Evolutionary conservation across 169 alveolate genomes (phyloP).

Genomic region (Eimeria acervulina): DNA sequence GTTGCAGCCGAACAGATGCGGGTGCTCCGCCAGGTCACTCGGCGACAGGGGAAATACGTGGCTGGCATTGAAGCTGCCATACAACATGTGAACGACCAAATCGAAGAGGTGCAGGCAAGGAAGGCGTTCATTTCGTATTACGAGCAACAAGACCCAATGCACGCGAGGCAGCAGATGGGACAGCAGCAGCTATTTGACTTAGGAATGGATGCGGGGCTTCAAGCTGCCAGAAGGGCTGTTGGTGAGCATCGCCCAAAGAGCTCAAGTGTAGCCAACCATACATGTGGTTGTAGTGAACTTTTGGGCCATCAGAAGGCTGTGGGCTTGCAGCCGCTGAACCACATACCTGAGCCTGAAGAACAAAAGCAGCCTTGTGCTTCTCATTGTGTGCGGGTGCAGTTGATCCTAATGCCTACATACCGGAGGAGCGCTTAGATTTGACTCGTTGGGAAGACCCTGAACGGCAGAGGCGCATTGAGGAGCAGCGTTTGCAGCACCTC

Average conservation of each 20-base stretch:
- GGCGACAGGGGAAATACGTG: constrained; percentile 58
- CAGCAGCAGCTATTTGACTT: constrained; percentile 64
- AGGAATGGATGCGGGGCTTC: constrained; percentile 64
- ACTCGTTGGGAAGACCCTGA: constrained; percentile 43
- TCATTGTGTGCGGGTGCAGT: neutral
- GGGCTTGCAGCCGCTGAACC: neutral
- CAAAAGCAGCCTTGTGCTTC: neutral
- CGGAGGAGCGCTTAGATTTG: constrained; percentile 11
- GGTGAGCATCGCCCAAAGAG: constrained; percentile 19
- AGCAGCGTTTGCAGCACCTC: constrained; percentile 60
- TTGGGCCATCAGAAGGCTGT: neutral
- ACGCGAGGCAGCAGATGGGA: constrained; percentile 57
- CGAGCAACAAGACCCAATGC: constrained; percentile 57
- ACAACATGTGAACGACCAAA: constrained; percentile 64
- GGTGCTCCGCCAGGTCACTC: constrained; percentile 54
- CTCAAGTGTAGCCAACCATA: neutral
- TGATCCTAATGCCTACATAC: constrained; percentile 60
- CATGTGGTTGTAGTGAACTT: neutral
- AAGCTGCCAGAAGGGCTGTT: constrained; percentile 47
- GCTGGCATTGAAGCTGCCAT: constrained; percentile 71
- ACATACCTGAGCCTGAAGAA: neutral
- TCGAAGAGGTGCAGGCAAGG: constrained; percentile 73
- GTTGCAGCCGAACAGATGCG: constrained; percentile 70
- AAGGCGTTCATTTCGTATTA: constrained; percentile 57
- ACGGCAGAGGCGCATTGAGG: constrained; percentile 23